phyloP scores from a whole-genome alignment of 441 rosid species.

The Rhodomyrtus psidioides region DNA sequence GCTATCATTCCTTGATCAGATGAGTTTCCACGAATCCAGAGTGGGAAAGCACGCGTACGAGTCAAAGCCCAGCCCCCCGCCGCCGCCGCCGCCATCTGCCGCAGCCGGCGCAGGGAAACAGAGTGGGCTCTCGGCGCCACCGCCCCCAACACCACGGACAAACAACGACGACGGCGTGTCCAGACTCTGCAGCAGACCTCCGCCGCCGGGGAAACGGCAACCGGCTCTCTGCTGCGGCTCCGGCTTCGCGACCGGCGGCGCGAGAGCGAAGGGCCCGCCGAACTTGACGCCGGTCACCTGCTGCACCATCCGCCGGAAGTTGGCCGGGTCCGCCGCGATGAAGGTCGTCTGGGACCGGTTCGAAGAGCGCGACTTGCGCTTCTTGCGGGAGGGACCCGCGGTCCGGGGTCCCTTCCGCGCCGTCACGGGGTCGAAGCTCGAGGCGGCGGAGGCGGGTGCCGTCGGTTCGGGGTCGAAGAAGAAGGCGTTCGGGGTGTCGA shows the following conservation, averaged over 20 bases:
- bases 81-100: background rate
- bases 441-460: background rate
- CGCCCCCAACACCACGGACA: background rate
- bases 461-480: background rate
- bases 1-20: background rate
- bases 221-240: background rate
- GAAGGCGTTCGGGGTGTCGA: background rate
- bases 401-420: background rate
- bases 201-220: background rate
- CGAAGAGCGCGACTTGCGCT: background rate
- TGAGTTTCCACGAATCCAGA: background rate
- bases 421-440: background rate
- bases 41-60: background rate
- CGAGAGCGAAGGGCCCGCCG: background rate
- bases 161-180: background rate
- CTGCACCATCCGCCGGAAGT: constrained; percentile 2
- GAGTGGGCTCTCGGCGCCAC: background rate
- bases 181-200: background rate
- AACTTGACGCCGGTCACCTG: background rate
- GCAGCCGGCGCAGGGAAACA: background rate
- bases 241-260: background rate
- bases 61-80: background rate
- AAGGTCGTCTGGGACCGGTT: constrained; percentile 1
- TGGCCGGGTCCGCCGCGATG: constrained; percentile 2
- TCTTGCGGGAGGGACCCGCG: background rate